Conservation (phyloP, 2,329 filamentous ascomycete genomes). For the Magnaporthiopsis rhizophila region DNA sequence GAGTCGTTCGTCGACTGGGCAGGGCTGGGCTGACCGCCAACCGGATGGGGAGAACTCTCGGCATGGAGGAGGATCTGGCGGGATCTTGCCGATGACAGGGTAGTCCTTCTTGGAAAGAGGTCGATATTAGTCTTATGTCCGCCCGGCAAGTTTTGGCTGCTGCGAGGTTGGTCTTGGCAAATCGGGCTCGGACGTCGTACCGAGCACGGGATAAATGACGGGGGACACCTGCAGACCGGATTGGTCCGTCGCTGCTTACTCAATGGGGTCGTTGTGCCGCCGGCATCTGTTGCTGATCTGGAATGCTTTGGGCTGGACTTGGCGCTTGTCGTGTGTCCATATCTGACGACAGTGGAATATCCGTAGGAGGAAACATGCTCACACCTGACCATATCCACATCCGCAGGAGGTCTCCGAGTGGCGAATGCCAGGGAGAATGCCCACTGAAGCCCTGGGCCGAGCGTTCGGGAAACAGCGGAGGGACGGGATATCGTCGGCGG, state of each 20-base stretch:
- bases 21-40: not conserved
- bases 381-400: too few relatives aligned
- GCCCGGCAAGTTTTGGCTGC: not conserved
- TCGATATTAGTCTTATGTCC: not conserved
- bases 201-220: not conserved
- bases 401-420: too few relatives aligned
- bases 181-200: not conserved
- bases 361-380: too few relatives aligned
- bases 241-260: accelerated
- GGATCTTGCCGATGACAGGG: not conserved
- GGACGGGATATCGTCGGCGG: not conserved
- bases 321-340: too few relatives aligned
- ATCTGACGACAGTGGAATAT: too few relatives aligned
- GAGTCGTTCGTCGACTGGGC: not conserved
- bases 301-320: too few relatives aligned
- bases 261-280: not conserved
- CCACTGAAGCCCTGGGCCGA: not conserved
- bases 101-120: not conserved
- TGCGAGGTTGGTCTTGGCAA: not conserved
- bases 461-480: not conserved
- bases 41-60: not conserved
- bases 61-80: not conserved
- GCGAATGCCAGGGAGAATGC: not conserved
- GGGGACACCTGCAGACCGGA: not conserved
- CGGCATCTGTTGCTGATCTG: too few relatives aligned